Base-by-base conservation (phyloP, 805 yeast genomes). In the Candida orba region DNA sequence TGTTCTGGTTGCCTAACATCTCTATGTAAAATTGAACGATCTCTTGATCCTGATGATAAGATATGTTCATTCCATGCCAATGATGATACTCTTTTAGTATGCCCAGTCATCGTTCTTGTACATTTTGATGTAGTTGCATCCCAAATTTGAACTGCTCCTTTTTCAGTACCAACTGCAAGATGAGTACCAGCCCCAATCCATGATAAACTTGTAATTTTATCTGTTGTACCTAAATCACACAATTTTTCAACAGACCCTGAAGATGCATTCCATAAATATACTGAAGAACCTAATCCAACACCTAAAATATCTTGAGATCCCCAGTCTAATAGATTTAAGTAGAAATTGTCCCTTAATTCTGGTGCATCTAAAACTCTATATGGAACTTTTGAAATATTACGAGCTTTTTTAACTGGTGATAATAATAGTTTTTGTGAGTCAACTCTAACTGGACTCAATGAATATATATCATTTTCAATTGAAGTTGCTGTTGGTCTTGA, bases 151-250 rank as follows among this genome's bases (percentile, higher is more conserved):
- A 93, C 96, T 35, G 82, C 59, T 1, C 99, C 99, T 30, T 78
- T 71, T 44, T 76, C 74, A 1, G 96, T 88, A 2, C 99, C 99
- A 7, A 93, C 80, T 0, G 99, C 98, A 40, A 93, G 57, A 66
- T 93, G 97, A 13, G 95, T 84, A 15, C 98, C 98, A 10, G 91
- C 78, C 22, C 91, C 95, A 39, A 91, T 86, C 99, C 99, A 93
- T 43, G 85, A 79, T 33, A 91, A 67, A 52, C 95, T 81, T 8
- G 97, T 85, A 22, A 88, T 84, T 39, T 70, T 67, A 52, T 90
- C 96, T 50, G 72, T 71, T 33, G 70, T 73, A 2, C 76, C 79
- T 27, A 91, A 68, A 50, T 84, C 86, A 55, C 95, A 85, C 32
- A 93, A 70, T 52, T 89, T 75, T 47, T 79, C 79, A 2, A 91